Percentiles rank a stretch among this genome's conserved stretches.
These are phyloP conservation scores for Malassezia equina DNA, from an alignment of 1,284 basidiomycete species.

Conservation along the genomic window DNA sequence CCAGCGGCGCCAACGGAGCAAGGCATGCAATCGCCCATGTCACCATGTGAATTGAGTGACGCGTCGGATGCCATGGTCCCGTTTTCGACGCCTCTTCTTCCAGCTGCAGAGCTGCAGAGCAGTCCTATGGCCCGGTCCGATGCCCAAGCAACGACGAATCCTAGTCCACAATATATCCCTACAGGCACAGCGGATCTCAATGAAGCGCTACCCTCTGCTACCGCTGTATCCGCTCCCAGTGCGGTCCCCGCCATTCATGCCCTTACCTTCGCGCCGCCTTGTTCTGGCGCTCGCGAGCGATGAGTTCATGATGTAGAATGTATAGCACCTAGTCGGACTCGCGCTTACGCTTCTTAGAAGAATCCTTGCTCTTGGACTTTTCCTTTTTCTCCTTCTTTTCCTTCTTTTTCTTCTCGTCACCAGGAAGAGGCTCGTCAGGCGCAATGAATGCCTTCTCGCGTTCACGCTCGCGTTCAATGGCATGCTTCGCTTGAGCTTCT, in stretches of 20 bases:
- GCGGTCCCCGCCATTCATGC: background rate
- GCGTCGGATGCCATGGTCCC: background rate
- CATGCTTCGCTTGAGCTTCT: slow-evolving; percentile 44
- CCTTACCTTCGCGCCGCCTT: background rate
- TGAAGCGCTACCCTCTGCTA: background rate
- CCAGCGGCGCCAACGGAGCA: background rate
- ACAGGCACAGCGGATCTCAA: background rate
- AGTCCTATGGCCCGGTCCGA: background rate
- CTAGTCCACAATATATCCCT: background rate
- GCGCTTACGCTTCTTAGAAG: slow-evolving; percentile 3
- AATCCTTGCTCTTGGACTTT: slow-evolving; percentile 3
- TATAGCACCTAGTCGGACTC: background rate
- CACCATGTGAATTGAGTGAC: background rate
- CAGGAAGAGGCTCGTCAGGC: slow-evolving; percentile 24
- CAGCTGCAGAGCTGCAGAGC: background rate
- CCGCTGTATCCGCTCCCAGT: background rate
- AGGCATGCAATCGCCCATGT: background rate
- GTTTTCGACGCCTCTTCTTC: background rate
- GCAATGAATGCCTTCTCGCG: slow-evolving; percentile 28
- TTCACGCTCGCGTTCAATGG: slow-evolving; percentile 26
- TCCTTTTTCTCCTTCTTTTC: slow-evolving; percentile 7
- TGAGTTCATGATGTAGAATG: background rate
- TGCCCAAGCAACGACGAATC: background rate
- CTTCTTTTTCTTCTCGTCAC: slow-evolving; percentile 10
- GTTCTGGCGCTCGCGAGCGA: background rate